Percentiles rank a stretch among this genome's conserved stretches.
phyloP scores from a whole-genome alignment of 2,329 filamentous ascomycete species.

The Talaromyces sp. region DNA sequence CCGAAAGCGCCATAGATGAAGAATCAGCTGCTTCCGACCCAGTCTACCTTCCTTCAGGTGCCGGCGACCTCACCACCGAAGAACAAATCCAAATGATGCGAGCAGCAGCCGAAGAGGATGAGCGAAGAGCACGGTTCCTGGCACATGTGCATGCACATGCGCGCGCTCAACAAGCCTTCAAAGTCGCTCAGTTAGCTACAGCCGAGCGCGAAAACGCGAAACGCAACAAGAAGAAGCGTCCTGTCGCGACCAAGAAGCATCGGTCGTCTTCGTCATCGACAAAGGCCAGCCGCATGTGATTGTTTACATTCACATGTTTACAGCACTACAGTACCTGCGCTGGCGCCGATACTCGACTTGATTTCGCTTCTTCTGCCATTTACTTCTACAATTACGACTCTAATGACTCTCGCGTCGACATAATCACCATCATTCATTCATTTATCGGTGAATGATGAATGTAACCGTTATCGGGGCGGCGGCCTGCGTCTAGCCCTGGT shows the following conservation, averaged over 20 bases:
- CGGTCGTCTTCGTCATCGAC: slow-evolving; percentile 23
- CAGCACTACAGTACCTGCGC: neutral
- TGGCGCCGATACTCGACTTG: slow-evolving; percentile 6
- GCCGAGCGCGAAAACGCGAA: slow-evolving; percentile 24
- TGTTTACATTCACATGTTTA: slow-evolving; percentile 16
- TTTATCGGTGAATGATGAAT: neutral
- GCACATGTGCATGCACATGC: slow-evolving; percentile 43
- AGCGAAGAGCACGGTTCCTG: slow-evolving; percentile 36
- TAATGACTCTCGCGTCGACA: neutral
- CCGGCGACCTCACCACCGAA: slow-evolving; percentile 36
- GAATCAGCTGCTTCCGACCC: slow-evolving; percentile 26
- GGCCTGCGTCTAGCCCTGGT: neutral
- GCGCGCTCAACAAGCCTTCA: slow-evolving; percentile 39
- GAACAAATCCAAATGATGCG: slow-evolving; percentile 40
- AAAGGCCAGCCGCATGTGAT: slow-evolving; percentile 22
- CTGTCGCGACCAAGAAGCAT: slow-evolving; percentile 23
- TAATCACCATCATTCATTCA: neutral
- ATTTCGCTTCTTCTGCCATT: neutral
- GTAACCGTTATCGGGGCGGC: neutral
- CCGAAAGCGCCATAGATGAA: slow-evolving; percentile 28
- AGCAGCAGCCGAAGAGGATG: slow-evolving; percentile 33
- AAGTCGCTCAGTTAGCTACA: slow-evolving; percentile 31
- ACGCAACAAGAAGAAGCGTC: slow-evolving; percentile 24
- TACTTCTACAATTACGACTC: neutral
- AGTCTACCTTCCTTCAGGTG: slow-evolving; percentile 15